Base-by-base conservation (phyloP, 164 flowering plant genomes). In the Euptelea pleiosperma region DNA sequence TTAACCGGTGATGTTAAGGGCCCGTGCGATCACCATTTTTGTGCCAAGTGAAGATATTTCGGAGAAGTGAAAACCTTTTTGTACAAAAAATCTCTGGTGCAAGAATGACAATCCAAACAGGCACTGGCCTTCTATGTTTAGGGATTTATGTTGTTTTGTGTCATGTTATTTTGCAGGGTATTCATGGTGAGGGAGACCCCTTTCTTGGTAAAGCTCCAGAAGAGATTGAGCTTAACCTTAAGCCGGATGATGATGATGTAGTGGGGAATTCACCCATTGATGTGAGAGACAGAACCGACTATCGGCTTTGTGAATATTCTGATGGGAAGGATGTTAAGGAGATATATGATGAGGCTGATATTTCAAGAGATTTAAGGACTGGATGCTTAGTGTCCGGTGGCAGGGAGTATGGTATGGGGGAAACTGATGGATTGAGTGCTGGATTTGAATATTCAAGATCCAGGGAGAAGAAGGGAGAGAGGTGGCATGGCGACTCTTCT, bases 131-230 rank as follows among this genome's bases (percentile, higher is more conserved):
- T 7, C 3, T n/a, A 2, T 18, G 8, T 42, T 34, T 19, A 2
- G 22, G 12, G 43, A 37, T 19, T 45, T 14, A 19, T 42, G 6
- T 49, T 41, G 0, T 43, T 61, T 60, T 29, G 36, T 45, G 19
- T 14, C 18, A 6, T 57, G 34, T 43, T 29, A 56, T 52, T 40
- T 70, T 57, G 34, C 64, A 75, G 81, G 73, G 29, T 16, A 54
- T 26, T 40, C 26, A 35, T 60, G 51, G 37, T 29, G 58, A 70
- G 29, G 67, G 47, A 47, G 37, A 25, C 21, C 4, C 51, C 14
- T 22, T 34, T 40, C 30, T 14, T 37, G 44, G 7, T 58, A 54
- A 58, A 36, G 28, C 12, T 37, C 55, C n/a, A 33, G 58, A 48
- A 43, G 49, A 55, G 15, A 24, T 54, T 29, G 53, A 34, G 53